Conservation (phyloP, 139 green algal species). For the Ettlia oleoabundans region DNA sequence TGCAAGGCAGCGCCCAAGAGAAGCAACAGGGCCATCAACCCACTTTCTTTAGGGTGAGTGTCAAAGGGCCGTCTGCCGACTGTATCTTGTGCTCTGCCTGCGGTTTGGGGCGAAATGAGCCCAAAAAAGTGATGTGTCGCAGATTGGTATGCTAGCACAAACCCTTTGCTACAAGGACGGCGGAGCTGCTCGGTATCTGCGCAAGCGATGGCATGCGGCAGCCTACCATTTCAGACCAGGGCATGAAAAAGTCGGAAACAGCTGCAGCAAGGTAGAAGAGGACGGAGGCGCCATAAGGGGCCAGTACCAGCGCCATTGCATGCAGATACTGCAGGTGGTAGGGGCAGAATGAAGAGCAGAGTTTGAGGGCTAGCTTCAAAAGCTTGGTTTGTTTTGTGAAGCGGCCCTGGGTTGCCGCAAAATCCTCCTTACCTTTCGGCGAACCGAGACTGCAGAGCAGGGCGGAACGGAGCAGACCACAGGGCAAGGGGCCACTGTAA, state of each 20-base stretch:
- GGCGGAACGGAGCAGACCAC: no score
- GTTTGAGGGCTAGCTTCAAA: background rate
- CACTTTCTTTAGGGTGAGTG: slow-evolving; percentile 63
- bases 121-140: background rate
- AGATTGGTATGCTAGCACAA: background rate
- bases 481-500: no score
- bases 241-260: slow-evolving; percentile 82
- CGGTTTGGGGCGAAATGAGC: no score
- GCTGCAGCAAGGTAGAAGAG: slow-evolving; percentile 98
- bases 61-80: slow-evolving; percentile 71
- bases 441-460: no score
- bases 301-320: slow-evolving; percentile 56
- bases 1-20: background rate
- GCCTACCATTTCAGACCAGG: slow-evolving; percentile 66
- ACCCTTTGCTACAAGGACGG: background rate
- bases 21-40: background rate
- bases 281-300: slow-evolving; percentile 52
- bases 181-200: background rate
- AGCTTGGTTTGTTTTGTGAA: background rate
- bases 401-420: no score
- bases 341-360: background rate
- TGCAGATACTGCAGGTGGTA: slow-evolving; percentile 61
- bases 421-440: no score
- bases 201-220: background rate
- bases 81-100: slow-evolving; percentile 99